These are phyloP conservation scores for Trichophyton simii DNA, from an alignment of 2,329 filamentous ascomycete species.

Conservation along the genomic window DNA sequence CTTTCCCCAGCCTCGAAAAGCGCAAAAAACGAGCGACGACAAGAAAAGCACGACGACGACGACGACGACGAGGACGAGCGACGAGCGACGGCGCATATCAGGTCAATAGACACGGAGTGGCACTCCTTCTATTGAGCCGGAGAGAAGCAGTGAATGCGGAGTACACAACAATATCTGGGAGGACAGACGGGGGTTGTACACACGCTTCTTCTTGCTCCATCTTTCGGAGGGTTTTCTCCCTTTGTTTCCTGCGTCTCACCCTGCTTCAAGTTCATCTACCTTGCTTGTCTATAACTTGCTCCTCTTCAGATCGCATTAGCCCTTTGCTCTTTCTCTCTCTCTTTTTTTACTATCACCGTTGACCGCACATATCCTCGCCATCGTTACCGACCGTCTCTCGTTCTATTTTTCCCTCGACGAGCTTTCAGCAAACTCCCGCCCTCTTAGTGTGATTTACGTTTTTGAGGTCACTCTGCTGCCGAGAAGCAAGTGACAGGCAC, in stretches of 20 bases:
- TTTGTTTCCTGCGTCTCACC: background rate
- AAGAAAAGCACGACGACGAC: background rate
- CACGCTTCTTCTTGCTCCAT: background rate
- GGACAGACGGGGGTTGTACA: background rate
- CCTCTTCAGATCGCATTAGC: background rate
- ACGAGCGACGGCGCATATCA: no score
- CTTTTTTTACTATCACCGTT: background rate
- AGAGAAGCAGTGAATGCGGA: background rate
- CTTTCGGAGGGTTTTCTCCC: background rate
- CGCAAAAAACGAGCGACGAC: background rate
- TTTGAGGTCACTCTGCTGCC: background rate
- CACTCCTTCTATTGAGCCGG: background rate
- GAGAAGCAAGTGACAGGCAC: constrained; percentile 1
- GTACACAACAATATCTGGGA: background rate
- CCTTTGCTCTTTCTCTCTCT: background rate
- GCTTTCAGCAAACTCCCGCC: background rate
- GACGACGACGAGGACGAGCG: background rate
- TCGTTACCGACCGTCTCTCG: background rate
- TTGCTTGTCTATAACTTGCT: background rate
- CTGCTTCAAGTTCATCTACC: background rate
- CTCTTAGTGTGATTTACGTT: background rate
- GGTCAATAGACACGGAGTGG: background rate
- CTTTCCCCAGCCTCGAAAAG: background rate
- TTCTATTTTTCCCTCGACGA: background rate
- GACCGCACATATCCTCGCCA: background rate